These are phyloP conservation scores for Sanghuangporus weigelae DNA, from an alignment of 1,284 basidiomycete genomes.

Conservation along the genomic window DNA sequence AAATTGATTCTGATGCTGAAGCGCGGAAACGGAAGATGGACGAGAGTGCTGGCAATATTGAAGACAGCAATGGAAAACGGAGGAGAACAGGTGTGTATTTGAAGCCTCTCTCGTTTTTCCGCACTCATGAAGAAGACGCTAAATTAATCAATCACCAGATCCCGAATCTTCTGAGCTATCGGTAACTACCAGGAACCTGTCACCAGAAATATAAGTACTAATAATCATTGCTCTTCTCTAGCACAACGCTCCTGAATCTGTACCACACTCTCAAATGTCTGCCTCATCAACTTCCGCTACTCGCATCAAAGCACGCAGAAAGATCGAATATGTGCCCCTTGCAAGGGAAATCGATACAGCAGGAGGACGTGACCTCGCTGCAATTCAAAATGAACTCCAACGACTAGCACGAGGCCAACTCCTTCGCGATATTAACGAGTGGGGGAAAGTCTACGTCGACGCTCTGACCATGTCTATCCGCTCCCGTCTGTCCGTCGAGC, in stretches of 20 bases:
- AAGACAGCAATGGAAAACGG: conserved; percentile 61
- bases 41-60: conserved; percentile 33
- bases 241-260: conserved; percentile 34
- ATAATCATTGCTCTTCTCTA: neutral
- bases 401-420: conserved; percentile 30
- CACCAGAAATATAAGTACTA: conserved; percentile 6
- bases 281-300: conserved; percentile 19
- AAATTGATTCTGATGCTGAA: conserved; percentile 43
- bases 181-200: conserved; percentile 11
- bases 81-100: conserved; percentile 56
- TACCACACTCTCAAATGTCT: conserved; percentile 18
- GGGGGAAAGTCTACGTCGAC: conserved; percentile 86
- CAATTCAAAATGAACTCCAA: conserved; percentile 61
- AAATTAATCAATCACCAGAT: conserved; percentile 8
- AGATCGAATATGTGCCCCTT: conserved; percentile 88
- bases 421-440: conserved; percentile 68
- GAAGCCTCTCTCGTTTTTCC: conserved; percentile 14
- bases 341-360: conserved; percentile 72
- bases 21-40: conserved; percentile 60
- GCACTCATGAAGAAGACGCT: neutral
- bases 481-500: conserved; percentile 77
- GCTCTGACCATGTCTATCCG: conserved; percentile 86
- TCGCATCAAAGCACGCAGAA: conserved; percentile 49
- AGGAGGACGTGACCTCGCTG: conserved; percentile 80
- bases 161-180: conserved; percentile 10